Percentiles rank a stretch among this genome's conserved stretches.
phyloP scores from a whole-genome alignment of 768 basidiomycete genomes.

The Leccinum obscurum region DNA sequence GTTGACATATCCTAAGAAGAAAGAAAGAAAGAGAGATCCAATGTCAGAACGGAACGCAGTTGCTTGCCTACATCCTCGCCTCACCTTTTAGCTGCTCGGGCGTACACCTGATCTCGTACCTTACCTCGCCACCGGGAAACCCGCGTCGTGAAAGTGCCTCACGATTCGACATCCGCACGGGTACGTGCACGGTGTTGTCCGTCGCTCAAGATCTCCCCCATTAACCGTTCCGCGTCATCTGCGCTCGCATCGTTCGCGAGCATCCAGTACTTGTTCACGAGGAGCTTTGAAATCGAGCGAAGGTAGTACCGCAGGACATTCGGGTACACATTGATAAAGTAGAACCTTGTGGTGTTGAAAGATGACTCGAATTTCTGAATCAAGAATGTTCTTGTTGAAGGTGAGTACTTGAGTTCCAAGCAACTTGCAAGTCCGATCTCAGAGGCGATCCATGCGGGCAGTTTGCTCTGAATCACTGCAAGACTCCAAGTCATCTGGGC shows the following conservation, averaged over 20 bases:
- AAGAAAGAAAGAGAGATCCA: too few relatives aligned
- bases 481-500: too few relatives aligned
- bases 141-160: conserved; percentile 53
- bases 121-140: conserved; percentile 70
- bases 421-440: too few relatives aligned
- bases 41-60: not conserved
- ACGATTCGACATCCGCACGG: conserved; percentile 61
- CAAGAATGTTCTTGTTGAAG: too few relatives aligned
- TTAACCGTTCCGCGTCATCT: conserved; percentile 46
- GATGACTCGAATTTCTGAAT: too few relatives aligned
- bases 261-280: conserved; percentile 46
- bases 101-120: conserved; percentile 71
- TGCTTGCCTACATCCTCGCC: not conserved
- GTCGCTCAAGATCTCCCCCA: conserved; percentile 60
- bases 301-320: conserved; percentile 67
- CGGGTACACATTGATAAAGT: conserved; percentile 53
- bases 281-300: conserved; percentile 41
- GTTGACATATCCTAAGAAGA: too few relatives aligned
- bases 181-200: conserved; percentile 72
- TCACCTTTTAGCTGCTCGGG: conserved; percentile 61
- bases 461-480: too few relatives aligned
- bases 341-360: too few relatives aligned
- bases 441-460: too few relatives aligned
- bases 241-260: conserved; percentile 41
- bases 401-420: too few relatives aligned